Evolutionary conservation across 2,329 filamentous ascomycete genomes (phyloP).

Genomic region (Xylaria polymorpha): DNA sequence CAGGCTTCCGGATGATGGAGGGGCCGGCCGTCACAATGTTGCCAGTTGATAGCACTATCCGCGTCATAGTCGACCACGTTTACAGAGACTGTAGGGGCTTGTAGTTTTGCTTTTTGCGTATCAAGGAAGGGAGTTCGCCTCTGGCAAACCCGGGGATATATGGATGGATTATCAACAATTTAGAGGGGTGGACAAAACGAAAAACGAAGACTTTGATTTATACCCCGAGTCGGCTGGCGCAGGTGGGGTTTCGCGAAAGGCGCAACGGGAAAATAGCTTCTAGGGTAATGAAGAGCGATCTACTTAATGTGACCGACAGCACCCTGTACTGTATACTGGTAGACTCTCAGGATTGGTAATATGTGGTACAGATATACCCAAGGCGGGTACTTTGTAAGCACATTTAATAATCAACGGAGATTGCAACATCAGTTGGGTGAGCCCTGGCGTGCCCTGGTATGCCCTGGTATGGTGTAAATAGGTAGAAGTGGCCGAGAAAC

Average conservation of each 20-base stretch:
- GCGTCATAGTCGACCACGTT: slow-evolving; percentile 43
- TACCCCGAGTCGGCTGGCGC: slow-evolving; percentile 23
- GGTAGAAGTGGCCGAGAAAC: slow-evolving; percentile 3
- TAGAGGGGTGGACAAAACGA: slow-evolving; percentile 30
- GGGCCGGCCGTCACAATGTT: slow-evolving; percentile 89
- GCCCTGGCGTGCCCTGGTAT: not conserved
- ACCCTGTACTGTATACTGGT: not conserved
- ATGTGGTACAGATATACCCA: slow-evolving; percentile 6
- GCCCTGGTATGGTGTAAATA: slow-evolving; percentile 3
- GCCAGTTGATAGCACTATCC: slow-evolving; percentile 49
- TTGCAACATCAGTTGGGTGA: slow-evolving; percentile 36
- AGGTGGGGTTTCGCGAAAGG: slow-evolving; percentile 33
- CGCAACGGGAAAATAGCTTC: slow-evolving; percentile 4
- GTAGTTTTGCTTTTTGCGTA: not conserved
- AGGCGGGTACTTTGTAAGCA: slow-evolving; percentile 38
- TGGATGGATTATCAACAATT: slow-evolving; percentile 1
- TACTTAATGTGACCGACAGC: slow-evolving; percentile 7
- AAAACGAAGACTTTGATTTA: slow-evolving; percentile 29
- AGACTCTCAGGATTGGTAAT: slow-evolving; percentile 30
- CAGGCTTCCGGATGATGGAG: slow-evolving; percentile 83
- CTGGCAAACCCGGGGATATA: not conserved
- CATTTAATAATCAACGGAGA: slow-evolving; percentile 37
- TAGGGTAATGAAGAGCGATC: slow-evolving; percentile 22
- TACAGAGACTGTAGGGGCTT: not conserved
- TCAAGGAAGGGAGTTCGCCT: not conserved